Evolutionary conservation across 495 filamentous ascomycete species (phyloP).

Genomic region (Neurospora sp.): DNA sequence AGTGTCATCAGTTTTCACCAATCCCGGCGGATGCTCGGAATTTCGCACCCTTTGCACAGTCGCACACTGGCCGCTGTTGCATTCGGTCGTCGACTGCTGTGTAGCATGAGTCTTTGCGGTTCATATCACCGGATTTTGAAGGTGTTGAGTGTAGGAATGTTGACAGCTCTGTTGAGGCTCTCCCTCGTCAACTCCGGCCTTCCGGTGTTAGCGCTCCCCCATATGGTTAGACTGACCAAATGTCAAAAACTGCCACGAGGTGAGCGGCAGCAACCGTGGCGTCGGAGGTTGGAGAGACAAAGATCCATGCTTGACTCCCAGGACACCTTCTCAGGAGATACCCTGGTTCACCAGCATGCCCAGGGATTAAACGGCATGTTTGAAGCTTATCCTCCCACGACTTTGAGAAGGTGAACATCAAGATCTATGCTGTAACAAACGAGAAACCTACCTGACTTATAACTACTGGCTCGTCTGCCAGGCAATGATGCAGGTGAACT

Average conservation of each 20-base stretch:
- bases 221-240: neutral
- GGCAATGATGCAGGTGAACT: neutral
- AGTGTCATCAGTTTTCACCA: neutral
- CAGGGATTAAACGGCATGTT: neutral
- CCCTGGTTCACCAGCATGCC: neutral
- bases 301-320: neutral
- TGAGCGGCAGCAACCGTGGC: neutral
- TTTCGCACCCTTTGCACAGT: neutral
- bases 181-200: neutral
- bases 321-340: neutral
- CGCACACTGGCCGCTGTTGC: neutral
- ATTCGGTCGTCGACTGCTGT: neutral
- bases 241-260: neutral
- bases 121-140: neutral
- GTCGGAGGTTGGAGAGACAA: neutral
- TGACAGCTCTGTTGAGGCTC: neutral
- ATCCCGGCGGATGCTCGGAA: neutral
- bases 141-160: neutral
- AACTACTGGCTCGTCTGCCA: neutral
- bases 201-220: neutral
- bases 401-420: neutral
- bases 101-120: neutral
- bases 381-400: neutral
- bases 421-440: neutral
- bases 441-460: neutral